Conservation (phyloP, 345 rosid genomes). For the Eutrema yunnanense region DNA sequence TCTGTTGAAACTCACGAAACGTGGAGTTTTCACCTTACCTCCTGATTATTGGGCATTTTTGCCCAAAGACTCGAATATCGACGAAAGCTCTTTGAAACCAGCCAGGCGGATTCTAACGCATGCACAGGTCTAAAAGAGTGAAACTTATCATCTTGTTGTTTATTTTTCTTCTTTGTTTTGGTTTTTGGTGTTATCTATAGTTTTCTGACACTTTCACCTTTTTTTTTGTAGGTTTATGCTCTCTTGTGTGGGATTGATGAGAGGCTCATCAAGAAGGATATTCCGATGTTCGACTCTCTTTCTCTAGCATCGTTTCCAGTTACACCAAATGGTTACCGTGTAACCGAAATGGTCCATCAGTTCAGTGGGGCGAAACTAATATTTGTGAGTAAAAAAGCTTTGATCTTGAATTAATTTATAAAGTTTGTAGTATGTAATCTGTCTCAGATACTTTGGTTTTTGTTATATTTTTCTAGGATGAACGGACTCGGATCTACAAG, state of each 20-base stretch:
- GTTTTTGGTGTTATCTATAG: neutral
- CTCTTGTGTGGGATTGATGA: conserved; percentile 56
- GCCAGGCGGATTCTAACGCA: conserved; percentile 56
- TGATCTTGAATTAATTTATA: neutral
- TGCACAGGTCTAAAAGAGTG: conserved; percentile 53
- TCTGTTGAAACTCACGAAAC: conserved; percentile 28
- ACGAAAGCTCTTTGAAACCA: conserved; percentile 43
- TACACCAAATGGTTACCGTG: conserved; percentile 82
- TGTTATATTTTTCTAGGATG: conserved; percentile 47
- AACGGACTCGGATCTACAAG: conserved; percentile 65
- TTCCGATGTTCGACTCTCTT: conserved; percentile 34
- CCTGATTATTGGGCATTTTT: conserved; percentile 78
- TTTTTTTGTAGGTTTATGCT: conserved; percentile 42
- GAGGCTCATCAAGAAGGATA: conserved; percentile 44
- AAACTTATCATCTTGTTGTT: neutral
- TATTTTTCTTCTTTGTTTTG: neutral
- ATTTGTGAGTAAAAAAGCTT: conserved; percentile 48
- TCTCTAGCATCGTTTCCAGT: conserved; percentile 60
- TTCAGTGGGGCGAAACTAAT: conserved; percentile 50
- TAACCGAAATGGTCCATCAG: conserved; percentile 57
- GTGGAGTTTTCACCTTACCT: conserved; percentile 35
- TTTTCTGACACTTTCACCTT: neutral
- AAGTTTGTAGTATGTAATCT: neutral
- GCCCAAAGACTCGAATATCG: conserved; percentile 50
- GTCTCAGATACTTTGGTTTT: neutral